phyloP scores from a whole-genome alignment of 306 rosid species.

The Quercus variabilis region DNA sequence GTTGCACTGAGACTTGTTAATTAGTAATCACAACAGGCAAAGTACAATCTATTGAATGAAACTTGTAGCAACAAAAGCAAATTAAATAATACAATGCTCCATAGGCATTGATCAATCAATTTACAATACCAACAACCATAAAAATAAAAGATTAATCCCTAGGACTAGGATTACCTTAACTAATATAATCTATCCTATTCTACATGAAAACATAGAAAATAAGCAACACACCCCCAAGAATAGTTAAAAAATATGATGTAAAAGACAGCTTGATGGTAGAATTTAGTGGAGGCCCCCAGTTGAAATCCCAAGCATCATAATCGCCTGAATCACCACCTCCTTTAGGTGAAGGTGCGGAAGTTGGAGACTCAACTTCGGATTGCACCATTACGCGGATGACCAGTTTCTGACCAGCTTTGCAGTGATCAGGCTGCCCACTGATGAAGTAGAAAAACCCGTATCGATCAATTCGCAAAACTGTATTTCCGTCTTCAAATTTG shows the following conservation, averaged over 20 bases:
- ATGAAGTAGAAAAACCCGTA: slow-evolving; percentile 13
- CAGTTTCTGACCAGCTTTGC: neutral
- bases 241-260: slow-evolving; percentile 5
- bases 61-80: neutral
- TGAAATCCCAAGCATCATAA: slow-evolving; percentile 3
- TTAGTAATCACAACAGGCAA: neutral
- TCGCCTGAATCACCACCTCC: neutral
- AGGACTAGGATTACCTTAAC: neutral
- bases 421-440: slow-evolving; percentile 4
- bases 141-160: neutral
- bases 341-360: neutral
- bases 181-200: neutral
- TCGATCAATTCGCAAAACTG: slow-evolving; percentile 3
- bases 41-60: neutral
- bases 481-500: slow-evolving; percentile 1
- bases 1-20: neutral
- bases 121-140: neutral
- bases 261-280: slow-evolving; percentile 8
- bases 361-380: neutral
- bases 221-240: neutral
- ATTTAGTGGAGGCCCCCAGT: slow-evolving; percentile 23
- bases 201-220: slow-evolving; percentile 10
- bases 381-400: slow-evolving; percentile 5
- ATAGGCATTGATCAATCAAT: neutral
- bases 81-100: neutral